A percentile compares a stretch with the other conserved stretches of the same genome.
Evolutionary conservation across 495 filamentous ascomycete species (phyloP).

Genomic region (Penicillium coffeae): DNA sequence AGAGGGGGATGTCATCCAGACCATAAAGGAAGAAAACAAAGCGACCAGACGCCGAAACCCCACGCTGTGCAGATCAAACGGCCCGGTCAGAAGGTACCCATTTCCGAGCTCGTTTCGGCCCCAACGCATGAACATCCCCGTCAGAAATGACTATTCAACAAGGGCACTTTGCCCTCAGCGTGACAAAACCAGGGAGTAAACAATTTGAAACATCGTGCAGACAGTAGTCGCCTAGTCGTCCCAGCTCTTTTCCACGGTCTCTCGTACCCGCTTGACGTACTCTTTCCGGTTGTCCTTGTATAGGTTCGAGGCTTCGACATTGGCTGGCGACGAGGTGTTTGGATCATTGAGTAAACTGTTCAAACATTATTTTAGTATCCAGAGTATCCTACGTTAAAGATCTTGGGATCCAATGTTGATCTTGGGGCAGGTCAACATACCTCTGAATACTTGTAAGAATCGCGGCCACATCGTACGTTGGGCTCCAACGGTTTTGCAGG

Average conservation of each 20-base stretch:
- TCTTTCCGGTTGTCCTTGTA: constrained; percentile 98
- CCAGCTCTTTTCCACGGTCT: constrained; percentile 99
- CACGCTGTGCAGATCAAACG: constrained; percentile 44
- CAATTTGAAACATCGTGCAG: background rate
- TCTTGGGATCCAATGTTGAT: constrained; percentile 6
- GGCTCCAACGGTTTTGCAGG: constrained; percentile 97
- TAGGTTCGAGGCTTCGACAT: constrained; percentile 96
- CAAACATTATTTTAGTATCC: background rate
- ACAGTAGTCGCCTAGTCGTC: constrained; percentile 59
- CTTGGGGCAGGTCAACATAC: constrained; percentile 41
- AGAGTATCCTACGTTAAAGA: background rate
- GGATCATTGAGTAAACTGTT: constrained; percentile 95
- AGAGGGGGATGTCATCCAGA: too few species aligned
- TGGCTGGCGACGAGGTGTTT: constrained; percentile 94
- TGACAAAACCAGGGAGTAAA: background rate
- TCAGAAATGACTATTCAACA: too few species aligned
- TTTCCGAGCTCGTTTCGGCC: constrained; percentile 5
- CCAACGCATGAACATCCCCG: constrained; percentile 5
- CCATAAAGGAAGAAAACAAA: constrained; percentile 13
- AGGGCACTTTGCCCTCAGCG: too few species aligned
- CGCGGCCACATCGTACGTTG: constrained; percentile 96
- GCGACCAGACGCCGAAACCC: constrained; percentile 42
- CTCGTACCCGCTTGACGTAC: constrained; percentile 89
- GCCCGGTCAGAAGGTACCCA: constrained; percentile 10
- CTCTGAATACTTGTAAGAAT: constrained; percentile 97